phyloP scores from a whole-genome alignment of 1,139 yeast species.

The Schizosaccharomyces versatilis region DNA sequence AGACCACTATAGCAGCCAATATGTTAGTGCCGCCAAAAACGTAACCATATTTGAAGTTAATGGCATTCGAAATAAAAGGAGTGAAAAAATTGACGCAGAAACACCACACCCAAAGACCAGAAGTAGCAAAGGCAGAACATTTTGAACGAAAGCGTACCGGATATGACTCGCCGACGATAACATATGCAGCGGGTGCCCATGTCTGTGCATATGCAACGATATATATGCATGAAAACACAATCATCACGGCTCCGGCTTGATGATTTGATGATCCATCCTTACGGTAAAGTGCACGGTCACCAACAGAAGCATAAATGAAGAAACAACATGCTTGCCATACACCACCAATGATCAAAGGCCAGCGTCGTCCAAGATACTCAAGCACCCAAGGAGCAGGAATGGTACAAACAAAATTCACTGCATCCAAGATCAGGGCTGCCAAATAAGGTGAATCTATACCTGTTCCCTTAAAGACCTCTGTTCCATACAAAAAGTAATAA shows the following conservation, averaged over 20 bases:
- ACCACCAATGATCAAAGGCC: slow-evolving; percentile 40
- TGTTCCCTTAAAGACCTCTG: slow-evolving; percentile 37
- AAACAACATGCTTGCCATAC: slow-evolving; percentile 43
- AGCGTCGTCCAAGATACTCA: slow-evolving; percentile 52
- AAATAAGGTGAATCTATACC: slow-evolving; percentile 33
- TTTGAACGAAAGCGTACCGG: slow-evolving; percentile 62
- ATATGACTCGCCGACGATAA: slow-evolving; percentile 55
- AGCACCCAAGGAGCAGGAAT: slow-evolving; percentile 43
- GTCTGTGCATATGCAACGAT: slow-evolving; percentile 67
- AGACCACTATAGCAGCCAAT: slow-evolving; percentile 38
- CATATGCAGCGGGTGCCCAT: slow-evolving; percentile 75
- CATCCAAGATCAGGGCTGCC: slow-evolving; percentile 59
- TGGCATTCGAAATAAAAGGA: slow-evolving; percentile 43
- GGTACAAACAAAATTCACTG: slow-evolving; percentile 57
- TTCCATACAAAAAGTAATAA: slow-evolving; percentile 42
- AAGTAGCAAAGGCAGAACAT: slow-evolving; percentile 55
- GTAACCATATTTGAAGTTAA: slow-evolving; percentile 49
- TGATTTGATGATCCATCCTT: slow-evolving; percentile 15
- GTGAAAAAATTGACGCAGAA: slow-evolving; percentile 57
- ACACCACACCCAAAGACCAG: slow-evolving; percentile 62
- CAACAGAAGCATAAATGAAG: slow-evolving; percentile 38
- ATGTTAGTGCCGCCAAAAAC: slow-evolving; percentile 48
- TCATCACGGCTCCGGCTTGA: slow-evolving; percentile 42
- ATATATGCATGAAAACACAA: slow-evolving; percentile 55
- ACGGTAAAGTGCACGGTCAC: slow-evolving; percentile 30